Base-by-base conservation (phyloP, 1,284 basidiomycete species). In the Peniophora sp. region DNA sequence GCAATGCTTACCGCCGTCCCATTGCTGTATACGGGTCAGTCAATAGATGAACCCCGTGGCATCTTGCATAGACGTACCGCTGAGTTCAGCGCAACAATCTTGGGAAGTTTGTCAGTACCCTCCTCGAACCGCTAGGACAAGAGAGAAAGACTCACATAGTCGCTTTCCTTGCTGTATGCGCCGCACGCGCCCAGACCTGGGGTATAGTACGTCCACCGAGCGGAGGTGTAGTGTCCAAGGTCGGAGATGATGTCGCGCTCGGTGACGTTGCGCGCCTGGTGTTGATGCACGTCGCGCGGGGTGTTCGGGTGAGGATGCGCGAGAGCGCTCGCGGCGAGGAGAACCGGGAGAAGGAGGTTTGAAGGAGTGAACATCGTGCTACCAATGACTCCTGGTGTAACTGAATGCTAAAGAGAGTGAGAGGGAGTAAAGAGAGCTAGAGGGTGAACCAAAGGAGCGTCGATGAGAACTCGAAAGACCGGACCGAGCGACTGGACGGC, bases 41-140 rank as follows among this genome's bases (percentile, higher is more conserved):
- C n/a, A 14, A 23, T 44, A 50, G 17, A 10, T 24, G 15, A 46
- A 14, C n/a, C 27, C 12, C 27, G 39, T 22, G 35, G 35, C 8
- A 35, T 5, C 8, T 11, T n/a, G 43, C 24, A 17, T 20, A n/a
- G 44, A 52, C 64, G 48, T 56, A 70, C 69, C 24, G 52, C 54
- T n/a, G 58, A 51, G 56, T 70, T 71, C 47, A 72, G 44, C 3
- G 69, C 70, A 43, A 72, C 68, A 50, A 72, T 64, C 69, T 70
- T 6, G 5, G 27, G 27, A 6, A 32, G 27, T 6, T 6, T 5
- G 27, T 32, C 27, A 32, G 27, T 6, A n/a, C n/a, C n/a, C n/a
- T n/a, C 27, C 12, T 32, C 27, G 5, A 32, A 12, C 27, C 12
- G 27, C 5, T 5, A 54, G 32, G 9, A 41, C 37, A 20, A n/a